These are phyloP conservation scores for Aegilops bicornis DNA, from an alignment of 176 grass and related monocot genomes.

Conservation along the genomic window DNA sequence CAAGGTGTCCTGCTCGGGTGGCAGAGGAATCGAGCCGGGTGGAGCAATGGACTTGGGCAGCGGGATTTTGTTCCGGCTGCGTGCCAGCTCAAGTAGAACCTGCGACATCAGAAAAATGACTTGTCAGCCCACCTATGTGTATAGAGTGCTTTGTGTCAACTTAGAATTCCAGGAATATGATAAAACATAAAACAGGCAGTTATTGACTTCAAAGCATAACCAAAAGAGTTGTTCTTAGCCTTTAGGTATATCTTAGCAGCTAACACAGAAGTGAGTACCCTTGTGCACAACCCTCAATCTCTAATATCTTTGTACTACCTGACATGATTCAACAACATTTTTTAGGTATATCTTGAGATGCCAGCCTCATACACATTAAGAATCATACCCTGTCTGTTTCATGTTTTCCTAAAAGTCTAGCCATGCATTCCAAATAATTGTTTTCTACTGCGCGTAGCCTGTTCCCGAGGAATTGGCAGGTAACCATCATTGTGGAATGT, in stretches of 20 bases:
- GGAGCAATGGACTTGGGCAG: constrained; percentile 86
- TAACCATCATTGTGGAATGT: background rate
- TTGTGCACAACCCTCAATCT: background rate
- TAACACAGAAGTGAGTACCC: background rate
- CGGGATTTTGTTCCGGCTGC: constrained; percentile 78
- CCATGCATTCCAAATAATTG: background rate
- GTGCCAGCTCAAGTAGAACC: constrained; percentile 75
- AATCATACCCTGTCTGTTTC: background rate
- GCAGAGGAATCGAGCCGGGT: constrained; percentile 80
- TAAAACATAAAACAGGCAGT: background rate
- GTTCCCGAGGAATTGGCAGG: background rate
- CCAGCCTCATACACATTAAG: background rate
- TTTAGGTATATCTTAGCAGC: background rate
- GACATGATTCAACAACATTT: background rate
- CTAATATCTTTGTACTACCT: background rate
- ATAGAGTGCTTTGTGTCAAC: background rate
- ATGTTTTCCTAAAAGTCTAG: background rate
- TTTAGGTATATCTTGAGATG: constrained; percentile 5
- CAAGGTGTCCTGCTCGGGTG: constrained; percentile 81
- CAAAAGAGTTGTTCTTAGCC: background rate
- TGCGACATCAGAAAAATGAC: constrained; percentile 28
- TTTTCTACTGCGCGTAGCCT: background rate
- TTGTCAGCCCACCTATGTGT: background rate
- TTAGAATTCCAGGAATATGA: background rate
- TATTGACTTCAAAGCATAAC: background rate